These are phyloP conservation scores for Closterium sp. DNA, from an alignment of 139 green algal species.

Conservation along the genomic window DNA sequence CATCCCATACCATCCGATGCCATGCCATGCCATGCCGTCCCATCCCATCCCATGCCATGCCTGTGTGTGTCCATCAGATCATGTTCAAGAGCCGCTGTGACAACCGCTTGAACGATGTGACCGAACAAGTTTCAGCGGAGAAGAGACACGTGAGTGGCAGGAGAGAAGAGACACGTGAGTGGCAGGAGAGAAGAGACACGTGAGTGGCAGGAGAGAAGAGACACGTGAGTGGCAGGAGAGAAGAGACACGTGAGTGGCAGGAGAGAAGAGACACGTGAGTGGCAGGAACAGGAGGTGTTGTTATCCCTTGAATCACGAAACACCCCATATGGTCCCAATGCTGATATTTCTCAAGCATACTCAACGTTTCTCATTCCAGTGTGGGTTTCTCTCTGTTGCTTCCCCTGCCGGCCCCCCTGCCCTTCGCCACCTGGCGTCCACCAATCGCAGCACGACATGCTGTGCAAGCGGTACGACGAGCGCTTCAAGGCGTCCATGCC, in stretches of 20 bases:
- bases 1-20: too few relatives aligned
- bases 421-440: background rate
- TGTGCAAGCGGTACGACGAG: conserved; percentile 44
- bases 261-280: background rate
- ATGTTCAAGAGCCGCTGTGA: conserved; percentile 47
- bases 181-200: background rate
- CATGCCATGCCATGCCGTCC: too few relatives aligned
- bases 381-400: background rate
- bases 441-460: background rate
- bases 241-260: background rate
- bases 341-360: background rate
- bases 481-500: conserved; percentile 35
- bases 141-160: conserved; percentile 32
- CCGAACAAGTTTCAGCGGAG: conserved; percentile 4
- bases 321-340: background rate
- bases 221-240: background rate
- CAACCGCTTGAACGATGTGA: conserved; percentile 39
- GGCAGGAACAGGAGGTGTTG: too few relatives aligned
- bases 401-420: background rate
- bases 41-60: background rate
- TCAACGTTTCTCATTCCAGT: background rate
- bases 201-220: background rate
- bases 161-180: background rate
- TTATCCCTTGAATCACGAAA: background rate
- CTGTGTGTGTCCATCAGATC: conserved; percentile 13